Evolutionary conservation across 2,329 filamentous ascomycete species (phyloP).

Genomic region (Venturia nashicola): DNA sequence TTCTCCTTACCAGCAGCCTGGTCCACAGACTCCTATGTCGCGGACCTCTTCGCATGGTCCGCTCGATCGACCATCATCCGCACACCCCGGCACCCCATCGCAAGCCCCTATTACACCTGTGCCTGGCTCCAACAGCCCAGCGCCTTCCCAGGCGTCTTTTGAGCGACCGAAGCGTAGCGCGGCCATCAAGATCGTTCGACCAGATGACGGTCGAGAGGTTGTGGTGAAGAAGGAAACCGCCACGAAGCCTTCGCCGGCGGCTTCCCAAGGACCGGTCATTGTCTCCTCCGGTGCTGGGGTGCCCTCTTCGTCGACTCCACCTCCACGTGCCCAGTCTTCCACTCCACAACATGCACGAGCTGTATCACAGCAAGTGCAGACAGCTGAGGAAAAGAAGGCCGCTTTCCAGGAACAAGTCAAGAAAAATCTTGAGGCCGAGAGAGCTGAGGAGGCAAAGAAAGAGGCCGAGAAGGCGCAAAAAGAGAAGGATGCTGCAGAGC

Average conservation of each 20-base stretch:
- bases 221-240: slow-evolving; percentile 43
- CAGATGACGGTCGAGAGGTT: slow-evolving; percentile 63
- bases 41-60: slow-evolving; percentile 44
- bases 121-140: slow-evolving; percentile 45
- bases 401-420: slow-evolving; percentile 59
- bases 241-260: slow-evolving; percentile 23
- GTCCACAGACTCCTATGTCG: slow-evolving; percentile 57
- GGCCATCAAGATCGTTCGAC: slow-evolving; percentile 74
- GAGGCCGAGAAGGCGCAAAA: slow-evolving; percentile 24
- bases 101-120: slow-evolving; percentile 33
- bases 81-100: slow-evolving; percentile 45
- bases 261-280: slow-evolving; percentile 41
- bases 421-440: slow-evolving; percentile 29
- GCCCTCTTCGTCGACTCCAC: slow-evolving; percentile 55
- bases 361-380: slow-evolving; percentile 61
- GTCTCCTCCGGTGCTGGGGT: slow-evolving; percentile 43
- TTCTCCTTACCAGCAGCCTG: slow-evolving; percentile 42
- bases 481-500: slow-evolving; percentile 19
- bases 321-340: slow-evolving; percentile 59
- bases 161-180: slow-evolving; percentile 54
- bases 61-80: slow-evolving; percentile 48
- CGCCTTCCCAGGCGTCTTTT: slow-evolving; percentile 48
- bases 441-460: slow-evolving; percentile 30
- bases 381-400: slow-evolving; percentile 56
- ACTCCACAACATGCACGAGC: slow-evolving; percentile 53